Percentiles rank a stretch among this genome's conserved stretches.
Conservation (phyloP, 768 basidiomycete genomes). For the Mycena maculata region DNA sequence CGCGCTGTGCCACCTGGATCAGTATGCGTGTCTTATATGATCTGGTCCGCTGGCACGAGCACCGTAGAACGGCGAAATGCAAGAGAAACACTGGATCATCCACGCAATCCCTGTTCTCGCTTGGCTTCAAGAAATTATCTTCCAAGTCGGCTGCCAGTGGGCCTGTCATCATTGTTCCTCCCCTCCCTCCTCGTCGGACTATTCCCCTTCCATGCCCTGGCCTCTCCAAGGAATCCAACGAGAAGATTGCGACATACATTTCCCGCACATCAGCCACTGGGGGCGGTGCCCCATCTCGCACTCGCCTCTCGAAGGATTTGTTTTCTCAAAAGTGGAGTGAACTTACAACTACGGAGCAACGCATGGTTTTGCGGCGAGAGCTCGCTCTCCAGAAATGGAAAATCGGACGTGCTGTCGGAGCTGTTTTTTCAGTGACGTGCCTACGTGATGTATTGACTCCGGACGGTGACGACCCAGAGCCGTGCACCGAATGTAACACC, state of each 20-base stretch:
- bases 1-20: conserved; percentile 32
- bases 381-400: conserved; percentile 8
- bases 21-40: conserved; percentile 35
- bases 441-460: background rate
- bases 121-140: conserved; percentile 17
- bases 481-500: conserved; percentile 18
- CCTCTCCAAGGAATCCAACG: conserved; percentile 19
- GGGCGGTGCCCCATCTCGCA: conserved; percentile 29
- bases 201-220: conserved; percentile 25
- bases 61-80: conserved; percentile 29
- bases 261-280: conserved; percentile 15
- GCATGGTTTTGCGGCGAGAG: conserved; percentile 15
- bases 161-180: background rate
- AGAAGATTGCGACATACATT: conserved; percentile 20
- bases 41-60: conserved; percentile 24
- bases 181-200: background rate
- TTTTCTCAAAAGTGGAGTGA: conserved; percentile 3
- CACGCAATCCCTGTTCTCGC: background rate
- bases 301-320: background rate
- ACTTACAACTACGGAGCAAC: background rate
- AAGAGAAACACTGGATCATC: background rate
- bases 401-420: conserved; percentile 17
- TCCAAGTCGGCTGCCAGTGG: too few species aligned
- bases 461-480: background rate
- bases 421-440: conserved; percentile 27